Base-by-base conservation (phyloP, 257 asterid genomes). In the Fraxinus excelsior region DNA sequence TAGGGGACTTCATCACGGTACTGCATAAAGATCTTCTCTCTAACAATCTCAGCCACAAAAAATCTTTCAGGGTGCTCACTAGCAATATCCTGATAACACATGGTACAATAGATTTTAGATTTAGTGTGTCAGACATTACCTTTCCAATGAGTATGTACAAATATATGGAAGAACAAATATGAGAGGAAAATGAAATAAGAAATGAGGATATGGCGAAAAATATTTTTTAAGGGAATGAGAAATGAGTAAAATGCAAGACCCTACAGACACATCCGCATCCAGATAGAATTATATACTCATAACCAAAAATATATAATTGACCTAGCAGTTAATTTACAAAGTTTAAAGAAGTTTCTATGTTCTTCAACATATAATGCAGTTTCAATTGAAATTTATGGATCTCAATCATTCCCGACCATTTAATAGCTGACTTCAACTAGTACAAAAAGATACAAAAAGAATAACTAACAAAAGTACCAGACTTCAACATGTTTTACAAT, bases 41-140 rank as follows among this genome's bases (percentile, higher is more conserved):
- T 86, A 67, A 95, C 88, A 81, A 95, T 95, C 85, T 95, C 99
- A 76, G 90, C 92, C 71, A 95, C 96, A 70, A 95, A 95, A 89
- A 95, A 95, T 83, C 98, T 87, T 81, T 95, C 98, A 12, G 98
- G 99, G 83, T 95, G 99, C 88, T 95, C 99, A 79, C 98, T 95
- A 65, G 98, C 79, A 58, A 95, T 95, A 83, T 90, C 98, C 99
- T 95, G 94, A 80, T 76, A 74, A 81, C 68, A 71, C 19, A 78
- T 73, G 0, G 62, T 21, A 25, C 53, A 66, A 64, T 56, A 69
- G 32, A 67, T 81, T 62, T 78, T 72, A 75, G 71, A 66, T 79
- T 69, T 76, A 67, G 70, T 67, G 53, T 72, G 34, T 44, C 58
- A 64, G 19, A 25, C 53, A 5, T 71, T 56, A 67, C 62, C 53